phyloP scores from a whole-genome alignment of 2,329 filamentous ascomycete genomes.

The Diaporthe sp. region DNA sequence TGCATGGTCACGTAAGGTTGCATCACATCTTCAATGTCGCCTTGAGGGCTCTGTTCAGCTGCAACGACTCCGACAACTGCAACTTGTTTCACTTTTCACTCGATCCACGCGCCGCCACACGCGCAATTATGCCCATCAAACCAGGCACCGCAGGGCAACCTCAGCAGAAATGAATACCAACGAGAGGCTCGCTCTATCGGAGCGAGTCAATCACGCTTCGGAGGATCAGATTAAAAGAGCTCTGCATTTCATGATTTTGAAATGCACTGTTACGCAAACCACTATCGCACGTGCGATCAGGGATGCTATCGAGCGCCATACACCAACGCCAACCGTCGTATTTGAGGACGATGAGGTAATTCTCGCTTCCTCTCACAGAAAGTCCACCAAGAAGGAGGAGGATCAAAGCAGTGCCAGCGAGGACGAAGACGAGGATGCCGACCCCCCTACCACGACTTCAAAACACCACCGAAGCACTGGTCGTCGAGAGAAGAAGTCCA shows the following conservation, averaged over 20 bases:
- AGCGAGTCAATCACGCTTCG: background rate
- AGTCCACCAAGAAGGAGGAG: background rate
- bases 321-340: background rate
- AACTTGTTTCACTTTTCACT: background rate
- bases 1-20: no score
- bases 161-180: background rate
- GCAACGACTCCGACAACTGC: background rate
- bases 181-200: background rate
- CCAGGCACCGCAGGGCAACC: no score
- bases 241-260: background rate
- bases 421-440: background rate
- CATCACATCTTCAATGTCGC: background rate
- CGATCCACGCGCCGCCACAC: background rate
- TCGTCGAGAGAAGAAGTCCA: background rate
- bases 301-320: background rate
- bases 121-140: background rate
- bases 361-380: no score
- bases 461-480: background rate
- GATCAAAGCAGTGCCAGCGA: background rate
- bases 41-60: no score
- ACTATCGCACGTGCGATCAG: conserved; percentile 10
- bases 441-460: background rate
- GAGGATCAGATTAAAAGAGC: background rate
- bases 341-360: background rate
- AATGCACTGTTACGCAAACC: background rate